phyloP scores from a whole-genome alignment of 2,329 filamentous ascomycete species.

The Verticillium dahliae region DNA sequence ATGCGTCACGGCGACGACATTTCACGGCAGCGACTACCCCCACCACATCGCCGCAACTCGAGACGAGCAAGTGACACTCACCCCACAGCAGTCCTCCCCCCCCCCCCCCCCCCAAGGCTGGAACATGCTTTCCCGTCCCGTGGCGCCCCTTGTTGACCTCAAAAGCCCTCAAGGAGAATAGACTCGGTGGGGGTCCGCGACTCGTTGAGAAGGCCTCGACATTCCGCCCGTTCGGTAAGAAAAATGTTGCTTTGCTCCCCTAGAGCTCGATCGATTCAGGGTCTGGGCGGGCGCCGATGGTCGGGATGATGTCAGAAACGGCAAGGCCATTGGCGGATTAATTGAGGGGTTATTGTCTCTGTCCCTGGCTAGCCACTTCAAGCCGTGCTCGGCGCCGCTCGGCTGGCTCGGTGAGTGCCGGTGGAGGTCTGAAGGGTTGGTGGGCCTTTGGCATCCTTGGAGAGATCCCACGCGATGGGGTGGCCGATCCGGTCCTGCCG shows the following conservation, averaged over 20 bases:
- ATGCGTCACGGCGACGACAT: not conserved
- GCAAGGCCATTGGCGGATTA: conserved; percentile 11
- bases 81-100: not conserved
- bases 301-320: conserved; percentile 13
- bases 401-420: not conserved
- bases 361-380: not conserved
- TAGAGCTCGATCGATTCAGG: conserved; percentile 2
- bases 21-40: not conserved
- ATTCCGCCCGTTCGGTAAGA: not conserved
- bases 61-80: not conserved
- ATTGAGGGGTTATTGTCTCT: conserved; percentile 8
- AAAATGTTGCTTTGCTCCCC: not conserved
- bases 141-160: not conserved
- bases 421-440: not conserved
- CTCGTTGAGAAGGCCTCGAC: not conserved
- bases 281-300: conserved; percentile 4
- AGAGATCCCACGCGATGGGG: not conserved
- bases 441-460: not conserved
- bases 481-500: not conserved
- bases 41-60: not conserved
- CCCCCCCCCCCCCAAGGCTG: not conserved
- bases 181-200: not conserved
- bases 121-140: not conserved
- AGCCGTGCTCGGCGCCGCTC: not conserved
- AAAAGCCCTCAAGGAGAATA: not conserved